Percentiles rank a stretch among this genome's conserved stretches.
Conservation (phyloP, 2,329 filamentous ascomycete genomes). For the Phaeosphaeria sp. region DNA sequence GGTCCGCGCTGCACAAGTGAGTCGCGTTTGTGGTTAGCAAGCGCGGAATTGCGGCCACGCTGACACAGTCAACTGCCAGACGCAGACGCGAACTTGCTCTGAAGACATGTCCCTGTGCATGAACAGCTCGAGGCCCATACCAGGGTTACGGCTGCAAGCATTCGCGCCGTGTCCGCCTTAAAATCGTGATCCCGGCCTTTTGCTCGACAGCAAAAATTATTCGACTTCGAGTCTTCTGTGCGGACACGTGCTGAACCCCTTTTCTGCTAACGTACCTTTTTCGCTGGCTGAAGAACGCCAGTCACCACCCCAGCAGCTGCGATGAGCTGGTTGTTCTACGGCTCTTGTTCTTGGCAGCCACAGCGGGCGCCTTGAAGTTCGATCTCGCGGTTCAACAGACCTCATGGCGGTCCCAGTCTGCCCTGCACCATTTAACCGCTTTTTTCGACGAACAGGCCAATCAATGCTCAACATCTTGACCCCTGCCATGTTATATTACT, state of each 20-base stretch:
- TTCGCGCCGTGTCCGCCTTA: slow-evolving; percentile 24
- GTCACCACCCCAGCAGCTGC: not conserved
- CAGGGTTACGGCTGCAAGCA: slow-evolving; percentile 20
- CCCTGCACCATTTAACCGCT: slow-evolving; percentile 44
- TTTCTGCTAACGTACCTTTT: not conserved
- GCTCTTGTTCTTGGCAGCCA: not conserved
- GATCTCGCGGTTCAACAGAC: slow-evolving; percentile 20
- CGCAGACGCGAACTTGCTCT: slow-evolving; percentile 1
- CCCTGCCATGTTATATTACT: slow-evolving; percentile 43
- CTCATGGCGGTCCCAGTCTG: slow-evolving; percentile 21
- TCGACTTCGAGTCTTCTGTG: not conserved
- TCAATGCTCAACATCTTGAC: slow-evolving; percentile 20
- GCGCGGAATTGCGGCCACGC: not conserved
- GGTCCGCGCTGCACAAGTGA: not conserved
- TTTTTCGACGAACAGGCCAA: slow-evolving; percentile 36
- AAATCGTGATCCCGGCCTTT: slow-evolving; percentile 20
- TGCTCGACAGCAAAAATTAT: slow-evolving; percentile 20
- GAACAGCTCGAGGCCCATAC: slow-evolving; percentile 21
- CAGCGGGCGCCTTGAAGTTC: slow-evolving; percentile 3
- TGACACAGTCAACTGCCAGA: not conserved
- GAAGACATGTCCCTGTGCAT: slow-evolving; percentile 18
- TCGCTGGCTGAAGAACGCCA: not conserved
- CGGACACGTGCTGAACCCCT: too few species aligned
- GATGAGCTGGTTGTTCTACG: not conserved
- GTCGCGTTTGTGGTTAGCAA: not conserved